Percentiles rank a stretch among this genome's conserved stretches.
Evolutionary conservation across 2,329 filamentous ascomycete genomes (phyloP).

Genomic region (Raffaelea arxii): DNA sequence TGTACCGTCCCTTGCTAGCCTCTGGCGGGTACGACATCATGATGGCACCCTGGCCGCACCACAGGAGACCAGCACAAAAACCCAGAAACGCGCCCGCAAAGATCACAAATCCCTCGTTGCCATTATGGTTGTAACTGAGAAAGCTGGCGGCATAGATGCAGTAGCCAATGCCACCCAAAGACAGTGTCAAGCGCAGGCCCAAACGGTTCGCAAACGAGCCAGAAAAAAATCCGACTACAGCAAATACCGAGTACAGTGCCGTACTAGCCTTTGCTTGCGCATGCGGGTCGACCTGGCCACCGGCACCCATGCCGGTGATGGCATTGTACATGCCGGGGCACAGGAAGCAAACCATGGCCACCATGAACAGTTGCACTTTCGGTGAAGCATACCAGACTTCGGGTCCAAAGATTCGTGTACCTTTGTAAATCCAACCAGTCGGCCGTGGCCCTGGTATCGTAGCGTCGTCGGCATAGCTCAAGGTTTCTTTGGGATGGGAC

Average conservation of each 20-base stretch:
- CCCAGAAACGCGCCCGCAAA: slow-evolving; percentile 70
- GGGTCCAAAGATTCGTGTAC: slow-evolving; percentile 41
- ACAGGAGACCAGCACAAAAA: slow-evolving; percentile 69
- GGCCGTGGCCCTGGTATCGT: too few species aligned
- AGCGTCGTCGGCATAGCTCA: too few species aligned
- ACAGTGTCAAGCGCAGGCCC: slow-evolving; percentile 57
- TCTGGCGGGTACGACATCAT: slow-evolving; percentile 88
- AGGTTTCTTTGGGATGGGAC: too few species aligned
- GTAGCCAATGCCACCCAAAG: slow-evolving; percentile 68
- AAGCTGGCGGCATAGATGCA: slow-evolving; percentile 64
- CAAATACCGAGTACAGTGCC: slow-evolving; percentile 39
- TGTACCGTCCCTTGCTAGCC: slow-evolving; percentile 74
- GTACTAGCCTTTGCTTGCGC: slow-evolving; percentile 23
- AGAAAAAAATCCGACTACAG: slow-evolving; percentile 58
- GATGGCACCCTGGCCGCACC: slow-evolving; percentile 74
- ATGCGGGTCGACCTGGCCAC: slow-evolving; percentile 14
- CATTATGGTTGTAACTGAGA: slow-evolving; percentile 58
- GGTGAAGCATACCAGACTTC: slow-evolving; percentile 66
- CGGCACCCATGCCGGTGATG: slow-evolving; percentile 16
- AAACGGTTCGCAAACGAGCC: slow-evolving; percentile 70
- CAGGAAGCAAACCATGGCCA: slow-evolving; percentile 53
- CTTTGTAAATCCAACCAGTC: slow-evolving; percentile 66
- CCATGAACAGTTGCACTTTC: slow-evolving; percentile 60
- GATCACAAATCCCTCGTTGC: slow-evolving; percentile 60
- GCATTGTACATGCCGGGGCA: slow-evolving; percentile 26